phyloP scores from a whole-genome alignment of 139 green algal genomes.

The Protoeuglena noctilucae region DNA sequence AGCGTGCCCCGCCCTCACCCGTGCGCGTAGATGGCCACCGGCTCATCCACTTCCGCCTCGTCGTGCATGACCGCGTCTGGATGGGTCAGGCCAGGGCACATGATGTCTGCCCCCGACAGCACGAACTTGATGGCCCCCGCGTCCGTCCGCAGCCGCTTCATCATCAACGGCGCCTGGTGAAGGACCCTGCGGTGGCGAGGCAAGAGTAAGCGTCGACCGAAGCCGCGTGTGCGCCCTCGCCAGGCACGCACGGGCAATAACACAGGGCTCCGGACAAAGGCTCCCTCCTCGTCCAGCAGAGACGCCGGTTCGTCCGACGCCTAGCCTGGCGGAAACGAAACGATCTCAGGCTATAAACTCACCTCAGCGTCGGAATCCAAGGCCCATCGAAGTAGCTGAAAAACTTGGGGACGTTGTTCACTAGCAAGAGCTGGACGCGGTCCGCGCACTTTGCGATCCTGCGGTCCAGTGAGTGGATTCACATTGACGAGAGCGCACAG shows the following conservation, averaged over 20 bases:
- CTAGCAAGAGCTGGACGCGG: conserved; percentile 49
- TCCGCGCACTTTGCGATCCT: neutral
- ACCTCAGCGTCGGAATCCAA: conserved; percentile 89
- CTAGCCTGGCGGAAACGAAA: too few relatives aligned
- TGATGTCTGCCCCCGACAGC: conserved; percentile 92
- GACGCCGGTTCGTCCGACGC: too few relatives aligned
- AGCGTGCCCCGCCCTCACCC: too few relatives aligned
- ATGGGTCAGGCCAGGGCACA: conserved; percentile 93
- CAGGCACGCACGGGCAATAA: too few relatives aligned
- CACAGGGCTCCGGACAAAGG: too few relatives aligned
- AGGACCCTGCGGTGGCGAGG: too few relatives aligned
- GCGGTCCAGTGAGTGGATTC: neutral
- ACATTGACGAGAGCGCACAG: neutral
- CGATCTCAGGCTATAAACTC: too few relatives aligned
- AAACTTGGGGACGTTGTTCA: conserved; percentile 71
- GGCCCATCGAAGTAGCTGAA: conserved; percentile 77
- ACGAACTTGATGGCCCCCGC: conserved; percentile 97
- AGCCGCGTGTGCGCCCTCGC: too few relatives aligned
- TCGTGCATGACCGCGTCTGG: conserved; percentile 83
- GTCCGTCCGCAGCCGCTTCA: conserved; percentile 71
- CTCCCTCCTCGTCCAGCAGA: too few relatives aligned
- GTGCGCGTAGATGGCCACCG: conserved; percentile 74
- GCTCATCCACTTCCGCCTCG: conserved; percentile 48
- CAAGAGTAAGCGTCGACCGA: too few relatives aligned
- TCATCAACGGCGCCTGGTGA: conserved; percentile 36